Evolutionary conservation across 23 red algal species (phyloP), one percentile per base, ranked within the genome.

Genomic region (Agarophyton chilense): DNA sequence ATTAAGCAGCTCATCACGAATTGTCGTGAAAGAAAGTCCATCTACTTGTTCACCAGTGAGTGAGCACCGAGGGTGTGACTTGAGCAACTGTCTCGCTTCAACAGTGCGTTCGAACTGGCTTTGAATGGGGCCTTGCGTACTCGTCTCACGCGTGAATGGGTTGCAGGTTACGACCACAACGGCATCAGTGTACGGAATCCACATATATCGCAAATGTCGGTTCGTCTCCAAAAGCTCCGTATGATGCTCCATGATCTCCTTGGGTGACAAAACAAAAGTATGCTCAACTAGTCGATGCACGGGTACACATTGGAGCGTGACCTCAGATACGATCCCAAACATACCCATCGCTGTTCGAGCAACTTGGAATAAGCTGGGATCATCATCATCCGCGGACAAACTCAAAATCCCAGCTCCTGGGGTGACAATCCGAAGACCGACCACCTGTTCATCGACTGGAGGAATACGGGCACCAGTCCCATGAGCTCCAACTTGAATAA

Each of bases 191-290:
- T 94, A 66, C 18, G 95, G 95, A 78, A 98, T 98, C 95, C 95
- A 98, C 95, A 98, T 98, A 71, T 98, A 98, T n/a, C 95, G 72
- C 83, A 98, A 68, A 55, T 98, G 91, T 43, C 86, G 54, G 73
- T 98, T 84, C 55, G 87, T 55, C 3, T 52, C 41, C 77, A 98
- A 33, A 35, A 88, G 57, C 18, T 75, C 56, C 6, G 35, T 50
- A 46, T 98, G 95, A 29, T 42, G 64, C 29, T 75, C 71, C 33
- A 24, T 52, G 12, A 98, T 66, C 75, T 94, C 87, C n/a, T 51
- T 49, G 22, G 55, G 55, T 44, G 47, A 56, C 35, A 70, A 18
- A 28, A 98, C 95, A 52, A 53, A 68, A 19, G 95, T 94, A 26
- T 79, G 32, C 55, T 98, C 95, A 24, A 94, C 52, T 3, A 98